Percentiles rank a stretch among this genome's conserved stretches.
phyloP scores from a whole-genome alignment of 345 rosid species.

The Excoecaria agallocha region DNA sequence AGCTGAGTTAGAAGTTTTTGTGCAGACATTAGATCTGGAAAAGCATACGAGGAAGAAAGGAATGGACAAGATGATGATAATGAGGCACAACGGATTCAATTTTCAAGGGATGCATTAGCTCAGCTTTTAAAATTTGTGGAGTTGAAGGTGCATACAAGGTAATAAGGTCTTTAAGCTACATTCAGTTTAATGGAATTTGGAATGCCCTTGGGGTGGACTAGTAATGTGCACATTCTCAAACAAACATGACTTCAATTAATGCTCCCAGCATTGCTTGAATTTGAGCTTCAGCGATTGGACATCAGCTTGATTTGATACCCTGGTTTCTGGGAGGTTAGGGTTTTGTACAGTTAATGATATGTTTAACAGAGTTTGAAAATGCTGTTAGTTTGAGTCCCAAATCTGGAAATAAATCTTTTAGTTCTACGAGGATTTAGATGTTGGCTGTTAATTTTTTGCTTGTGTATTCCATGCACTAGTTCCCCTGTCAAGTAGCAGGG shows the following conservation, averaged over 20 bases:
- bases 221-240: not conserved
- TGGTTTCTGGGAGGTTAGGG: not conserved
- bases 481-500: not conserved
- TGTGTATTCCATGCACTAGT: not conserved
- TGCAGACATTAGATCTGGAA: constrained; percentile 61
- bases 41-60: constrained; percentile 26
- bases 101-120: constrained; percentile 56
- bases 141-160: constrained; percentile 54
- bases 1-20: constrained; percentile 21
- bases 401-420: not conserved
- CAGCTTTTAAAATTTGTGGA: constrained; percentile 59
- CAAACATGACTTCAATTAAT: not conserved
- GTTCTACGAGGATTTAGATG: not conserved
- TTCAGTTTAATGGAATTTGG: too few relatives aligned
- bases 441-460: not conserved
- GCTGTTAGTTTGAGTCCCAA: not conserved
- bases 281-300: not conserved
- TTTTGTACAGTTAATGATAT: not conserved
- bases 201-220: too few relatives aligned
- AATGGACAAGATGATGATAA: constrained; percentile 46
- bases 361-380: not conserved
- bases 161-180: not conserved
- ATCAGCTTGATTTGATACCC: not conserved
- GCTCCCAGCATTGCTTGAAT: not conserved
- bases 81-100: constrained; percentile 38